Conservation (phyloP, 2,329 filamentous ascomycete genomes). For the Lecanicillium sp. region DNA sequence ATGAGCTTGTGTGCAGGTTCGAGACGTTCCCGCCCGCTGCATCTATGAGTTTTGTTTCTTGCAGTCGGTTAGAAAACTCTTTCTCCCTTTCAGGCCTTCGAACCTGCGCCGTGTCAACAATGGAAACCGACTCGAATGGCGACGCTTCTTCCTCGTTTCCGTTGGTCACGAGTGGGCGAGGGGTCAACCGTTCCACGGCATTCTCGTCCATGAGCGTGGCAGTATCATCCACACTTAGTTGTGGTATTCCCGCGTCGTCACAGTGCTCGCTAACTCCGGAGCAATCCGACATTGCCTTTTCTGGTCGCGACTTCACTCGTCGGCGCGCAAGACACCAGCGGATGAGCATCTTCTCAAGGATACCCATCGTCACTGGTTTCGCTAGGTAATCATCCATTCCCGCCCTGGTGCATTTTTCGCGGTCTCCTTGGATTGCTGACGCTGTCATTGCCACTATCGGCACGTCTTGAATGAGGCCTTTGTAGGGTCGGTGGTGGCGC, state of each 20-base stretch:
- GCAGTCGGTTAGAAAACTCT: conserved; percentile 33
- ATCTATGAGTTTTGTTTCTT: conserved; percentile 39
- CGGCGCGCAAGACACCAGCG: conserved; percentile 48
- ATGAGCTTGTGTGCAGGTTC: conserved; percentile 22
- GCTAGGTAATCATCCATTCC: conserved; percentile 71
- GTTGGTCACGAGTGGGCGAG: conserved; percentile 29
- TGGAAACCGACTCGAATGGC: conserved; percentile 28
- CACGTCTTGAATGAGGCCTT: conserved; percentile 47
- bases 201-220: conserved; percentile 10
- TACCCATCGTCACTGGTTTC: conserved; percentile 63
- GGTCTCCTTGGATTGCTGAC: conserved; percentile 67
- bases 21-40: conserved; percentile 30
- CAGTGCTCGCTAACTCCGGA: conserved; percentile 37
- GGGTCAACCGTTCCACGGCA: conserved; percentile 28
- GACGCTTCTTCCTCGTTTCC: conserved; percentile 29
- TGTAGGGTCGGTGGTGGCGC: conserved; percentile 59
- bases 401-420: conserved; percentile 62
- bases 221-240: conserved; percentile 23
- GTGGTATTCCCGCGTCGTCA: conserved; percentile 31
- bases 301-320: conserved; percentile 13
- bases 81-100: conserved; percentile 27
- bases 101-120: conserved; percentile 23
- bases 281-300: conserved; percentile 31
- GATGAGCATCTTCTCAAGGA: conserved; percentile 62
- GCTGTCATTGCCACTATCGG: conserved; percentile 79